A percentile compares a stretch with the other conserved stretches of the same genome.
Evolutionary conservation across 2,329 filamentous ascomycete species (phyloP).

Genomic region (Pseudogymnoascus sp.): DNA sequence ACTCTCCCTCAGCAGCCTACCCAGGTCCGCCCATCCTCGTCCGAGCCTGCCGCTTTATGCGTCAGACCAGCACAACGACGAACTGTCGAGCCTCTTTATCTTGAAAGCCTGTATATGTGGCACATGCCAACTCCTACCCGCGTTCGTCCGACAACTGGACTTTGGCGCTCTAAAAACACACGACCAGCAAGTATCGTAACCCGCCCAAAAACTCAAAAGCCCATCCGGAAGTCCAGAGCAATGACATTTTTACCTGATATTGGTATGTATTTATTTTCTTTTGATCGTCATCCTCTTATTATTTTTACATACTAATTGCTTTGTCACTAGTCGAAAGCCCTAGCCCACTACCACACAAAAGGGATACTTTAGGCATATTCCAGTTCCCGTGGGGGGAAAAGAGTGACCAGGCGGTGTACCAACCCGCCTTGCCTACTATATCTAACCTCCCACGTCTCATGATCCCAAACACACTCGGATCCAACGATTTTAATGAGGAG

Average conservation of each 20-base stretch:
- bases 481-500: slow-evolving; percentile 15
- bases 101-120: slow-evolving; percentile 28
- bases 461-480: neutral
- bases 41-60: slow-evolving; percentile 26
- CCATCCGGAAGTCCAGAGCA: slow-evolving; percentile 49
- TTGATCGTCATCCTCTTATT: neutral
- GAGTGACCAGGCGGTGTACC: slow-evolving; percentile 47
- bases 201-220: slow-evolving; percentile 46
- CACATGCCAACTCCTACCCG: slow-evolving; percentile 21
- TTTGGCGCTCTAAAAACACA: slow-evolving; percentile 28
- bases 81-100: slow-evolving; percentile 16
- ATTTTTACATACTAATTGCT: slow-evolving; percentile 16
- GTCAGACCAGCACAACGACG: slow-evolving; percentile 25
- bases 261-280: slow-evolving; percentile 22
- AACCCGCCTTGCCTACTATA: slow-evolving; percentile 31
- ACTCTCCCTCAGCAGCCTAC: slow-evolving; percentile 19
- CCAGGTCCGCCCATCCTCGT: slow-evolving; percentile 7
- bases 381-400: slow-evolving; percentile 61
- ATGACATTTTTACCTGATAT: slow-evolving; percentile 58
- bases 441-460: neutral
- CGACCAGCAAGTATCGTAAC: slow-evolving; percentile 28
- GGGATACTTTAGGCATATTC: slow-evolving; percentile 57
- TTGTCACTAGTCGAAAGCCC: slow-evolving; percentile 48
- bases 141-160: slow-evolving; percentile 19
- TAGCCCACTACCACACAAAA: slow-evolving; percentile 51